A percentile compares a stretch with the other conserved stretches of the same genome.
These are phyloP conservation scores for Termitomyces heimii DNA, from an alignment of 768 basidiomycete genomes.

Conservation along the genomic window DNA sequence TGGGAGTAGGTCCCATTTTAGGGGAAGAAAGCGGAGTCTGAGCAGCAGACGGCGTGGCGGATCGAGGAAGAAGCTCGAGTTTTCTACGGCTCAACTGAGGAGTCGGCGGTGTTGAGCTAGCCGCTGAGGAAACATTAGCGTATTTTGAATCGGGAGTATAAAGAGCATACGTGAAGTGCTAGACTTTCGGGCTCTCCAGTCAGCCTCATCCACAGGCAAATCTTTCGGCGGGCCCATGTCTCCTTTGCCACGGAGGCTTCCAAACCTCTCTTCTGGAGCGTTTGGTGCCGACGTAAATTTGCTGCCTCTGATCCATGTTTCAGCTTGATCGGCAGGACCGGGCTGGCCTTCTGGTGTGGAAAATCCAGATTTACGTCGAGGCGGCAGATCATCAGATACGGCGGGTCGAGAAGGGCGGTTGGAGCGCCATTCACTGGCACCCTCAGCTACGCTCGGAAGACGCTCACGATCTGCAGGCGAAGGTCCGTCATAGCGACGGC, in stretches of 20 bases:
- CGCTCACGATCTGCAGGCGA: conserved; percentile 30
- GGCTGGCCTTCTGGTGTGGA: conserved; percentile 34
- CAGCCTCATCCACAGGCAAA: conserved; percentile 47
- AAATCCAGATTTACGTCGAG: conserved; percentile 55
- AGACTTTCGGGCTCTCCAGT: conserved; percentile 60
- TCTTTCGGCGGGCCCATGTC: conserved; percentile 54
- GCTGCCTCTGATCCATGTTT: conserved; percentile 70
- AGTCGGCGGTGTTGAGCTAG: conserved; percentile 71
- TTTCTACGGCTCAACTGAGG: conserved; percentile 76
- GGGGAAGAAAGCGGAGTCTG: conserved; percentile 79
- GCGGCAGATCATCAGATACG: conserved; percentile 42
- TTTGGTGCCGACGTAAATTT: conserved; percentile 59
- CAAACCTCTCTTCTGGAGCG: conserved; percentile 36
- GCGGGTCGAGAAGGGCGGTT: conserved; percentile 33
- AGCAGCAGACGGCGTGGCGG: conserved; percentile 56
- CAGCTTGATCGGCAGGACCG: conserved; percentile 69
- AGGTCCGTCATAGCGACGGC: conserved; percentile 61
- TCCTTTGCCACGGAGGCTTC: conserved; percentile 40
- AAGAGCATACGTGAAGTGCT: conserved; percentile 54
- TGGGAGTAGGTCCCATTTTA: conserved; percentile 48
- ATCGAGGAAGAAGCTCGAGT: conserved; percentile 81
- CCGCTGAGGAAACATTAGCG: conserved; percentile 37
- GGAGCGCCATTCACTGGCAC: conserved; percentile 68
- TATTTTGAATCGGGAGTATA: background rate
- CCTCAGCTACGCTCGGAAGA: conserved; percentile 53